Base-by-base conservation (phyloP, 257 asterid species). In the Solanum etuberosum region DNA sequence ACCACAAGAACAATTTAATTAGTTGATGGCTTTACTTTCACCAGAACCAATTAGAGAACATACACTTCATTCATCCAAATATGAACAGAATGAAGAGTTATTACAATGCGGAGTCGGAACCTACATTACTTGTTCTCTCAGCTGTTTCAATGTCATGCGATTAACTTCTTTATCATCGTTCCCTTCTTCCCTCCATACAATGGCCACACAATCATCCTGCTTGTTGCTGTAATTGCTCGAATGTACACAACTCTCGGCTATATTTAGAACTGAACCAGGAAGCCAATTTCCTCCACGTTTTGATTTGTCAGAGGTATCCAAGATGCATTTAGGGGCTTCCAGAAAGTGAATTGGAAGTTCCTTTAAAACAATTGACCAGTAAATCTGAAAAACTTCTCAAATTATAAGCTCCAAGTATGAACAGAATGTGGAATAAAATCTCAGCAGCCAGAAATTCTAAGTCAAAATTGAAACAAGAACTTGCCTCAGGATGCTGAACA, bases 111-210 rank as follows among this genome's bases (percentile, higher is more conserved):
- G 67, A 86, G 85, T 83, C 20, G 32, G 77, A 86, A 86, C 98
- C 91, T 93, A 96, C 99, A 94, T 96, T 90, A 95, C 98, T 96
- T 94, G 94, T 89, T 96, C 96, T 74, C 96, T 91, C 73, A 96
- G 97, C 92, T 94, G 96, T 90, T 91, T 92, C 34, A 94, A 31
- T 54, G 99, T 92, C 93, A 93, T 90, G 67, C 59, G 81, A 61
- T 83, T 83, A 27, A 95, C 95, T 85, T 89, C 34, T 31, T 51
- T 80, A 85, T 92, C 96, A 88, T 93, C 98, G 42, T 48, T 5
- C 40, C 92, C 94, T 94, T 96, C 99, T 65, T 93, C 93, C 87
- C 97, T 95, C 98, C 98, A 96, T 42, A 93, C 93, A 29, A 96
- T 92, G 40, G 98, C 98, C 77, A 93, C 23, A 78, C 91, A 90